These are phyloP conservation scores for Tulasnella sp. DNA, from an alignment of 768 basidiomycete species.

Conservation along the genomic window DNA sequence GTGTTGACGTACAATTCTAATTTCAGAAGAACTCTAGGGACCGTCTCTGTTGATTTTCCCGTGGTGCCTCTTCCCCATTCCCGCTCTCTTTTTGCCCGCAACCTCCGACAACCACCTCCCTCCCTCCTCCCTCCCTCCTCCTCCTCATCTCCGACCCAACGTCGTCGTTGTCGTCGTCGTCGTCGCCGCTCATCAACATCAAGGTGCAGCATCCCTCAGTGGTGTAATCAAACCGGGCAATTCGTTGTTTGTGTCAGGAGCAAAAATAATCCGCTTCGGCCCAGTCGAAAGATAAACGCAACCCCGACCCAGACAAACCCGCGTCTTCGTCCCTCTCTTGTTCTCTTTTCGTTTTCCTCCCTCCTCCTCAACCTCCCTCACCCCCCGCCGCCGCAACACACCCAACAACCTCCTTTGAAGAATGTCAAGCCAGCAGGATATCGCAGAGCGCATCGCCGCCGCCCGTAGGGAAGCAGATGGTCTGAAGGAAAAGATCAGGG, in stretches of 20 bases:
- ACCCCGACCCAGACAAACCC: not conserved
- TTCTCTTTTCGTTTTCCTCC: not conserved
- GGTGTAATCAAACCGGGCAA: not conserved
- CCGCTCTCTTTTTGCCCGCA: not conserved
- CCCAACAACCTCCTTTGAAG: not conserved
- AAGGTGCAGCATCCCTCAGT: not conserved
- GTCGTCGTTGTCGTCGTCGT: not conserved
- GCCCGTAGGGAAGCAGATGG: conserved; percentile 94
- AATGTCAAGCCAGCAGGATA: conserved; percentile 13
- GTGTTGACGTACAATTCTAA: not conserved
- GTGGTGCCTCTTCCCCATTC: not conserved
- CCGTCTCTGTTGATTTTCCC: not conserved
- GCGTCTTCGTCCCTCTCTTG: not conserved
- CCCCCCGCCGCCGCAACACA: not conserved
- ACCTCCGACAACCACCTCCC: not conserved
- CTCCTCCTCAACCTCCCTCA: not conserved
- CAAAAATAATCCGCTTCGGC: not conserved
- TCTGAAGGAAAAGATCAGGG: conserved; percentile 97
- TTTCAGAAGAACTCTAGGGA: not conserved
- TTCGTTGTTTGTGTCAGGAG: not conserved
- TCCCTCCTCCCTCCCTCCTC: not conserved
- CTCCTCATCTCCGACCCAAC: not conserved
- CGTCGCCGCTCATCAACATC: not conserved
- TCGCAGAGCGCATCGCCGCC: conserved; percentile 63
- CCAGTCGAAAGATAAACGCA: conserved; percentile 3